A percentile compares a stretch with the other conserved stretches of the same genome.
Conservation (phyloP, 495 filamentous ascomycete genomes). For the Penicillium atrosanguineum region DNA sequence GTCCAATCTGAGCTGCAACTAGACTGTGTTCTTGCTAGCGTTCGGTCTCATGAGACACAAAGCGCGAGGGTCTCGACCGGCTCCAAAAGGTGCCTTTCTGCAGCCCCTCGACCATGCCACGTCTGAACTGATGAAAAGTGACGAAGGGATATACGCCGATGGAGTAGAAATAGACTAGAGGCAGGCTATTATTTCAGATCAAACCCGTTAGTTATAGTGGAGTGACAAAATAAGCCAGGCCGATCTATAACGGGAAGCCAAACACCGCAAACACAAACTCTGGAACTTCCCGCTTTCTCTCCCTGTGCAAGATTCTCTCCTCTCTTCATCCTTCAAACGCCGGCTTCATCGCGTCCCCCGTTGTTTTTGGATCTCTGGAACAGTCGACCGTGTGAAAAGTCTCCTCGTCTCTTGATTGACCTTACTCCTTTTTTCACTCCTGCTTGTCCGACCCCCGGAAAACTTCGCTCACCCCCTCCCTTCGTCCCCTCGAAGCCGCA, state of each 20-base stretch:
- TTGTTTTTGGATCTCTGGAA: conserved; percentile 4
- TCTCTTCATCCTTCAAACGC: conserved; percentile 17
- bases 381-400: neutral
- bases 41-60: neutral
- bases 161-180: neutral
- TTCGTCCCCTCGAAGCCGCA: conserved; percentile 18
- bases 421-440: conserved; percentile 1
- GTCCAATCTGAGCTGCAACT: neutral
- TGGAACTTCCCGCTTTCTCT: conserved; percentile 27
- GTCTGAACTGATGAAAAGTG: neutral
- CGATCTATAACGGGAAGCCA: conserved; percentile 25
- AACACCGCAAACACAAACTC: conserved; percentile 31
- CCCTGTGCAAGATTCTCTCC: conserved; percentile 25
- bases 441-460: conserved; percentile 3
- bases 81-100: neutral
- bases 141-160: neutral
- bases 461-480: conserved; percentile 23
- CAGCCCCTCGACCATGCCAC: neutral
- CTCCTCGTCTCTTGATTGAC: conserved; percentile 16
- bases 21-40: neutral
- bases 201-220: neutral
- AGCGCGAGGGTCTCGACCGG: neutral
- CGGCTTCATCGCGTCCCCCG: conserved; percentile 6
- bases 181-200: neutral
- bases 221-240: neutral